A percentile compares a stretch with the other conserved stretches of the same genome.
Conservation (phyloP, 352 stramenopile species). For the Phytophthora quininea region DNA sequence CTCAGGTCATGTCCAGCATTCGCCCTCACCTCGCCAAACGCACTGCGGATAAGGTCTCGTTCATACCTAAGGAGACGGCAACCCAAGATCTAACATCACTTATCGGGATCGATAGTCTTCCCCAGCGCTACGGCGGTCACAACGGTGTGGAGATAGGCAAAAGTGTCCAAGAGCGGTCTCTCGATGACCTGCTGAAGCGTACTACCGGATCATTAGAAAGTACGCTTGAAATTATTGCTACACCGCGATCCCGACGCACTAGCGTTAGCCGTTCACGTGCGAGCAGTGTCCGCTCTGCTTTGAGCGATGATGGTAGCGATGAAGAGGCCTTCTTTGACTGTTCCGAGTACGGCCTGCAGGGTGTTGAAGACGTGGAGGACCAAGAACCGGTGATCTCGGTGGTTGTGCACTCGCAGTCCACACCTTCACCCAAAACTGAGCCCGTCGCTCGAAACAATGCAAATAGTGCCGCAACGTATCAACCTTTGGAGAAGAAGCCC, state of each 20-base stretch:
- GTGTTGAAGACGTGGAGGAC: conserved; percentile 55
- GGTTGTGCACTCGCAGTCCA: conserved; percentile 70
- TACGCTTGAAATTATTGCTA: conserved; percentile 76
- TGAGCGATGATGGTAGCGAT: conserved; percentile 64
- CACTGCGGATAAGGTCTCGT: conserved; percentile 72
- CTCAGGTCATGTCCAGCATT: conserved; percentile 72
- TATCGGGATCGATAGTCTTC: conserved; percentile 73
- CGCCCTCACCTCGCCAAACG: conserved; percentile 60
- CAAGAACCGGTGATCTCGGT: conserved; percentile 72
- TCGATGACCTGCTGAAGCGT: conserved; percentile 70
- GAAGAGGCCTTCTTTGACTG: conserved; percentile 87
- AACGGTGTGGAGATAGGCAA: conserved; percentile 82
- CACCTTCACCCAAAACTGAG: conserved; percentile 42
- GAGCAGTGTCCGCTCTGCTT: conserved; percentile 37
- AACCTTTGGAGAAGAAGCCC: conserved; percentile 38
- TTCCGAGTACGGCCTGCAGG: conserved; percentile 79
- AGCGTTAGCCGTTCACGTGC: conserved; percentile 32
- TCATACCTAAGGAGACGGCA: conserved; percentile 49
- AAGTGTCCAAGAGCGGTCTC: conserved; percentile 70
- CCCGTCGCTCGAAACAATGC: conserved; percentile 35
- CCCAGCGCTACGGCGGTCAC: conserved; percentile 71
- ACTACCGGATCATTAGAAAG: conserved; percentile 75
- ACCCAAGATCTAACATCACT: conserved; percentile 59
- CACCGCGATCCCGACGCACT: conserved; percentile 27
- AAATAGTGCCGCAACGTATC: conserved; percentile 20